These are phyloP conservation scores for Neocatenulostroma microsporum DNA, from an alignment of 2,329 filamentous ascomycete species.

Conservation along the genomic window DNA sequence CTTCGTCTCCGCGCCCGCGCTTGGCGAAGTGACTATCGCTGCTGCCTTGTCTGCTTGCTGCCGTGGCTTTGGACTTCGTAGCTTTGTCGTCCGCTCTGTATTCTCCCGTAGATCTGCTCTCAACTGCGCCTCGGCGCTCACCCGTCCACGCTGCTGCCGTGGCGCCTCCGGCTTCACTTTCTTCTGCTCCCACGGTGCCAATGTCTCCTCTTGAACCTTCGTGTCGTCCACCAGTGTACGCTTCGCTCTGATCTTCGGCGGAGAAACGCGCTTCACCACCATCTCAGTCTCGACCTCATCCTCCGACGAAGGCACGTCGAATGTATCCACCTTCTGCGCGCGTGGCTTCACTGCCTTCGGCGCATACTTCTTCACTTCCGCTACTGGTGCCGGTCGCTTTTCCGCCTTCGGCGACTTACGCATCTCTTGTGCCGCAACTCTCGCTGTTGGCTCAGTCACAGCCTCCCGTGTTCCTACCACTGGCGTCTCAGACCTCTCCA, in stretches of 20 bases:
- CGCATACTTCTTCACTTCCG: constrained; percentile 1
- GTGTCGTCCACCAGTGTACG: constrained; percentile 13
- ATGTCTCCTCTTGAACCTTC: constrained; percentile 1
- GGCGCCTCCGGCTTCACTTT: constrained; percentile 4
- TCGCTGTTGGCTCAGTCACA: too few species aligned
- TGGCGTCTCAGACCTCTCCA: constrained; percentile 1
- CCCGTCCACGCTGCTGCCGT: neutral
- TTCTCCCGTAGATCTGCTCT: neutral
- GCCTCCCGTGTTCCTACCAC: too few species aligned
- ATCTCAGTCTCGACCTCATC: constrained; percentile 21
- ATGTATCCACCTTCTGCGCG: constrained; percentile 25
- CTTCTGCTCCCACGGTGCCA: constrained; percentile 24
- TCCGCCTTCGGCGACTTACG: too few species aligned
- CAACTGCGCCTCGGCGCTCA: neutral
- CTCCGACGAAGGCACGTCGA: constrained; percentile 37
- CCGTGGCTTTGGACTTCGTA: neutral
- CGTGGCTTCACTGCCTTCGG: constrained; percentile 10
- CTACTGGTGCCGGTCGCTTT: too few species aligned
- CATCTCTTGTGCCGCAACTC: too few species aligned
- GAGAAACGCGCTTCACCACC: constrained; percentile 11
- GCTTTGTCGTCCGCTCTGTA: neutral
- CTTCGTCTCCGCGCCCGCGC: neutral
- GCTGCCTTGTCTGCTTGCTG: neutral
- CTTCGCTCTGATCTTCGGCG: constrained; percentile 10
- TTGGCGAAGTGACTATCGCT: too few species aligned